Base-by-base conservation (phyloP, 176 grass and related monocot genomes). In the Echinochloa phyllopogon region DNA sequence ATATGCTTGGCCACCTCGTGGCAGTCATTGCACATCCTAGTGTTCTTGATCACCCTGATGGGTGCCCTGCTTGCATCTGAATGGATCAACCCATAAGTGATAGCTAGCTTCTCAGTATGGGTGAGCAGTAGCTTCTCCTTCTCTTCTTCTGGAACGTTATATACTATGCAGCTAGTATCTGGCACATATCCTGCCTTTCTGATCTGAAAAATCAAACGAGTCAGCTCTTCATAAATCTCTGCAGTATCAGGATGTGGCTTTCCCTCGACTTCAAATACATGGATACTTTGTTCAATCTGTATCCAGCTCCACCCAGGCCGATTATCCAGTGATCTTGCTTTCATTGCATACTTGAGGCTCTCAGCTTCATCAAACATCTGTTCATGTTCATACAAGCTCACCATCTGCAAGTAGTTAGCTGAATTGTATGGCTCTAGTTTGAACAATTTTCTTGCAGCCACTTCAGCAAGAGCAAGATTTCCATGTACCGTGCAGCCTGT, bases 11-110 rank as follows among this genome's bases (percentile, higher is more conserved):
- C 90, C 69, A 88, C 79, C 60, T 72, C 89, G 44, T 97, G 95
- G 50, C 95, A 94, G 80, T 97, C 95, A 33, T 87, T 93, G 84
- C 92, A 94, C 88, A 94, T 86, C 76, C 95, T 89, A 56, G 88
- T 89, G 76, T 92, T 94, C 79, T 97, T 97, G 15, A 97, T 87
- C 82, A 97, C 95, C 88, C 92, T 92, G 24, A 97, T 73, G 50
- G 88, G 84, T 73, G 6, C 13, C 10, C 78, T 62, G 67, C 84
- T 92, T 61, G 49, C 39, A 50, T 90, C 90, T 10, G 88, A 92
- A 37, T 74, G 59, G 75, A 97, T 88, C 69, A 94, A 47, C 3
- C 95, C 92, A 11, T 91, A 97, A 1, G 90, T 92, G 82, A 94
- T 85, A 2, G 92, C 92, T 18, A 97, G 72, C 88, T 97, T 97